These are phyloP conservation scores for Metahyphopichia silvanorum DNA, from an alignment of 805 yeast genomes.

Conservation along the genomic window DNA sequence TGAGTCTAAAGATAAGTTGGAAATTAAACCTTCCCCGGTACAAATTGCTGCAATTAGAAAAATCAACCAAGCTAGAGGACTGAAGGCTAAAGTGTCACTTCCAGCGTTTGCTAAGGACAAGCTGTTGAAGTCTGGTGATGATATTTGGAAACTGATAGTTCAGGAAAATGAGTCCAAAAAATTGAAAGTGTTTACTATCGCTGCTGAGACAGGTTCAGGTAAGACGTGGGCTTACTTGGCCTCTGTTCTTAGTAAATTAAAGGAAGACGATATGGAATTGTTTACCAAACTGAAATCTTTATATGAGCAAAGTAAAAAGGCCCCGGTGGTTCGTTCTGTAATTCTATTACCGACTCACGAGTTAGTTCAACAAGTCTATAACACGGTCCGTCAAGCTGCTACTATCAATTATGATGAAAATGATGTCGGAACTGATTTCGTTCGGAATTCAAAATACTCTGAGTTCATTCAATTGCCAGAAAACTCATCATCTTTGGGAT, in stretches of 20 bases:
- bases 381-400: constrained; percentile 35
- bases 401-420: constrained; percentile 16
- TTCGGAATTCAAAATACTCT: constrained; percentile 14
- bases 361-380: constrained; percentile 74
- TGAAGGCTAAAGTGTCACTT: constrained; percentile 7
- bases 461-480: constrained; percentile 22
- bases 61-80: constrained; percentile 42
- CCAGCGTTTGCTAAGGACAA: constrained; percentile 1
- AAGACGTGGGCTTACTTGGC: constrained; percentile 90
- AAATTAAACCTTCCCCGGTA: constrained; percentile 68
- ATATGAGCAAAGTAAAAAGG: constrained; percentile 19
- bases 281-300: constrained; percentile 14
- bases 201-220: constrained; percentile 97
- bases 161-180: constrained; percentile 25
- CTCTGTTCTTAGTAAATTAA: constrained; percentile 67
- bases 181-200: constrained; percentile 67
- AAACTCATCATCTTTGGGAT: constrained; percentile 25
- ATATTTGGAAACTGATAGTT: constrained; percentile 23
- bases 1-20: constrained; percentile 25
- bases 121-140: constrained; percentile 15
- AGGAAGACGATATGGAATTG: constrained; percentile 46
- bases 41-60: constrained; percentile 72
- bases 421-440: constrained; percentile 10
- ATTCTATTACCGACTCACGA: constrained; percentile 90
- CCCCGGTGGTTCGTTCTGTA: constrained; percentile 56